A percentile compares a stretch with the other conserved stretches of the same genome.
Conservation (phyloP, 306 rosid genomes). For the Morella rubra region DNA sequence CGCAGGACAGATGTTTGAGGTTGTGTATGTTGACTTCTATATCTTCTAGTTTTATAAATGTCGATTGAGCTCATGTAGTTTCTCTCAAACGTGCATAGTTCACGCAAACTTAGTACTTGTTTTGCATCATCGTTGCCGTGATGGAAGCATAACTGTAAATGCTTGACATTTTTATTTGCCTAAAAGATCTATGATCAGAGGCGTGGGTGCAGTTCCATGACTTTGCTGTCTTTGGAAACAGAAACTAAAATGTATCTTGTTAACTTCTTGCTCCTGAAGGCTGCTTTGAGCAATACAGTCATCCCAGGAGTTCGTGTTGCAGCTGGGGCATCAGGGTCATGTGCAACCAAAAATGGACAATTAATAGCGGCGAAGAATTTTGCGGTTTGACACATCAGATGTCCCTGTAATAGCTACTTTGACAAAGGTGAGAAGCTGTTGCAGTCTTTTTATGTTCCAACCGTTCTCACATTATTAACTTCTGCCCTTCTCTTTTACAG, state of each 20-base stretch:
- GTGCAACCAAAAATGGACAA: slow-evolving; percentile 67
- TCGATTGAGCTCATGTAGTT: not conserved
- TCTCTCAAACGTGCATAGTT: not conserved
- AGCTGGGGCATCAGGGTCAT: slow-evolving; percentile 50
- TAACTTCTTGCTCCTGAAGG: slow-evolving; percentile 48
- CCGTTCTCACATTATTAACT: not conserved
- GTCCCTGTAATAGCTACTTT: slow-evolving; percentile 78
- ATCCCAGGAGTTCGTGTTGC: slow-evolving; percentile 75
- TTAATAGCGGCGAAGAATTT: slow-evolving; percentile 74
- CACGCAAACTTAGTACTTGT: not conserved
- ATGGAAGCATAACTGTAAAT: not conserved
- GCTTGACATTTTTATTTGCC: not conserved
- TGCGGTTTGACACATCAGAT: slow-evolving; percentile 78
- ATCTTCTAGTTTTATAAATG: slow-evolving; percentile 4
- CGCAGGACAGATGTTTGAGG: slow-evolving; percentile 78
- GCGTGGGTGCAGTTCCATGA: not conserved
- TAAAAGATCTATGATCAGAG: not conserved
- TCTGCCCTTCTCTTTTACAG: slow-evolving; percentile 34
- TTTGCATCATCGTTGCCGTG: not conserved
- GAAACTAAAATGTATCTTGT: slow-evolving; percentile 2
- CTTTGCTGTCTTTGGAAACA: not conserved
- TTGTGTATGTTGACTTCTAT: slow-evolving; percentile 8
- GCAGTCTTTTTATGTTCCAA: not conserved
- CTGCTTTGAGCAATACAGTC: slow-evolving; percentile 81
- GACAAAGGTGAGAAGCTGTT: slow-evolving; percentile 54